Evolutionary conservation across 768 basidiomycete genomes (phyloP).

Genomic region (Inosperma sp.): DNA sequence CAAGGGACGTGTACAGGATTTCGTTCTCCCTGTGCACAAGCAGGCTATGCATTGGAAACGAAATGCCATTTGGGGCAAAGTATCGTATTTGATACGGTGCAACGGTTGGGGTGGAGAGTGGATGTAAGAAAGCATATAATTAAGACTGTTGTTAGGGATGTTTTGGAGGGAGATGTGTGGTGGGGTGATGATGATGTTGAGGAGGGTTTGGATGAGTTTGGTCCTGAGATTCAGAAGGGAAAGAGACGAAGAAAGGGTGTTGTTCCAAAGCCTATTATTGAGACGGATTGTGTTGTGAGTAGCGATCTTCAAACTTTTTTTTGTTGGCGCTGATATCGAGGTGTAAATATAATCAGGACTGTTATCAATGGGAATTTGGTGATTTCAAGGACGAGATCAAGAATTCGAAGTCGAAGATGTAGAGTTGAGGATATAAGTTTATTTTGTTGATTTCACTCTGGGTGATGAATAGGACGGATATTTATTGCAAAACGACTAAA

Average conservation of each 20-base stretch:
- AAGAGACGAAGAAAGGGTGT: constrained; percentile 32
- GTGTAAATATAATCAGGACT: constrained; percentile 51
- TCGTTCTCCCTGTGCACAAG: constrained; percentile 71
- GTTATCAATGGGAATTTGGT: constrained; percentile 74
- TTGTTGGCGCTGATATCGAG: no score
- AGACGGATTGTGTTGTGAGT: constrained; percentile 59
- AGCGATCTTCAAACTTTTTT: no score
- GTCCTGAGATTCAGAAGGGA: constrained; percentile 19
- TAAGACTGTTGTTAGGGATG: constrained; percentile 57
- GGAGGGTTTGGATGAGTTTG: constrained; percentile 27
- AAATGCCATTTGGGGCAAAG: constrained; percentile 85
- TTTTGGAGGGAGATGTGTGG: constrained; percentile 49
- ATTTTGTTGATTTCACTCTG: no score
- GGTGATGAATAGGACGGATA: no score
- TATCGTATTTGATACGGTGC: constrained; percentile 86
- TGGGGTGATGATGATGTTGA: constrained; percentile 38
- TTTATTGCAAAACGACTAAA: no score
- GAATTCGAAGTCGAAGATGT: not conserved
- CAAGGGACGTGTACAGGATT: constrained; percentile 78
- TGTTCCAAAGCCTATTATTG: constrained; percentile 58
- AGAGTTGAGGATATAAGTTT: not conserved
- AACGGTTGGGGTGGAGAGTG: constrained; percentile 74
- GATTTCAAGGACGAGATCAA: constrained; percentile 29
- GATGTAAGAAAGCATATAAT: constrained; percentile 78
- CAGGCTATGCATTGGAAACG: constrained; percentile 84